These are phyloP conservation scores for Hippophae rhamnoides DNA, from an alignment of 306 rosid genomes.

Conservation along the genomic window DNA sequence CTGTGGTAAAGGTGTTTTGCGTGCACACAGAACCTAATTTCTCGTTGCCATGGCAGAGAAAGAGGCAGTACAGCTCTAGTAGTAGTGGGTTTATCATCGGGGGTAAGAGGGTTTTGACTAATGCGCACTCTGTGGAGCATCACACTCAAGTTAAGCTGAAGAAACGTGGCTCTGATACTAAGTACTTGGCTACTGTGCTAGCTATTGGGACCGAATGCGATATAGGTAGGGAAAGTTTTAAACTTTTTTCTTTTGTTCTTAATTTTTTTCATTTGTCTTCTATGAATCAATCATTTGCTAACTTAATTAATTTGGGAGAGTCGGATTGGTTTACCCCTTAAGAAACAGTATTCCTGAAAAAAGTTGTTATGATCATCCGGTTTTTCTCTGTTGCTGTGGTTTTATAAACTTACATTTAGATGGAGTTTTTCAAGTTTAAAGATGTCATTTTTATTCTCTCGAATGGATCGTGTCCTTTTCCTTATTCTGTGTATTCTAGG, in stretches of 20 bases:
- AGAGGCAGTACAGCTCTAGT: conserved; percentile 66
- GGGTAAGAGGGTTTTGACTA: conserved; percentile 58
- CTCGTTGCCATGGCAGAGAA: conserved; percentile 79
- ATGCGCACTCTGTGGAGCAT: conserved; percentile 82
- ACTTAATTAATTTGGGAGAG: too few species aligned
- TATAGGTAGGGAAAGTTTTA: conserved; percentile 25
- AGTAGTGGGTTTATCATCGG: conserved; percentile 69
- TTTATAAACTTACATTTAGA: too few species aligned
- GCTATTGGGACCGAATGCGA: conserved; percentile 88
- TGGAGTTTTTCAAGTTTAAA: too few species aligned
- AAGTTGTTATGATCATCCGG: too few species aligned
- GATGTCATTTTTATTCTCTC: too few species aligned
- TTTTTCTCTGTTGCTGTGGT: too few species aligned
- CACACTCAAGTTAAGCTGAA: conserved; percentile 73
- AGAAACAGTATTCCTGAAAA: too few species aligned
- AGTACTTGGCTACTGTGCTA: conserved; percentile 74
- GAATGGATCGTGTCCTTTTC: too few species aligned
- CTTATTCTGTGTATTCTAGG: too few species aligned
- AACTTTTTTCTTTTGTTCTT: neutral
- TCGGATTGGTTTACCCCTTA: too few species aligned
- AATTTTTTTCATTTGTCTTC: neutral
- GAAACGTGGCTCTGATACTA: conserved; percentile 79
- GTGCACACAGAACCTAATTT: conserved; percentile 78
- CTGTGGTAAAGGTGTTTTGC: conserved; percentile 75
- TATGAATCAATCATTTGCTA: too few species aligned